Conservation (phyloP, 805 yeast species). For the Isabelozyma gotoi region DNA sequence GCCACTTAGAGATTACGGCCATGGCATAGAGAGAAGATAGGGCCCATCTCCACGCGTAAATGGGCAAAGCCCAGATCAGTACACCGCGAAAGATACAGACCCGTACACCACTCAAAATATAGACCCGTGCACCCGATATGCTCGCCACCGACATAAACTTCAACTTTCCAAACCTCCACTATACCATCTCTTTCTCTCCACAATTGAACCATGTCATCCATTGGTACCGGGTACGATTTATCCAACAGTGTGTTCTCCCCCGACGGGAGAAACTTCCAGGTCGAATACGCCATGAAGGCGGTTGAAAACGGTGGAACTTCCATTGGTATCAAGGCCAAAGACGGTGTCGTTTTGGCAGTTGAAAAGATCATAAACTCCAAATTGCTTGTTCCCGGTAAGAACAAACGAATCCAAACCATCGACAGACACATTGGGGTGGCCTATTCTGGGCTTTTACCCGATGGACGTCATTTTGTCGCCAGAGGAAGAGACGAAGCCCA, state of each 20-base stretch:
- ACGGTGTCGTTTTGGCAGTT: constrained; percentile 96
- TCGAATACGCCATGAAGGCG: constrained; percentile 95
- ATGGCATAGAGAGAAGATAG: constrained; percentile 8
- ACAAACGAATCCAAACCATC: constrained; percentile 87
- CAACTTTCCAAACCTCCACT: neutral
- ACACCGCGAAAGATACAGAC: neutral
- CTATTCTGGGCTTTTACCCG: constrained; percentile 93
- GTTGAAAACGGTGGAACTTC: constrained; percentile 97
- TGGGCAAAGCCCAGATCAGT: neutral
- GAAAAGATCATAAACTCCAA: constrained; percentile 89
- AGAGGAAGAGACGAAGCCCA: constrained; percentile 92
- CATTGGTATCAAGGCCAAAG: constrained; percentile 86
- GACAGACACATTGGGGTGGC: constrained; percentile 94
- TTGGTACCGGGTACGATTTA: constrained; percentile 98
- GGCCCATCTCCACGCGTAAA: neutral
- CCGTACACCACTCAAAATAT: neutral
- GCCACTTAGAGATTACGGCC: constrained; percentile 45
- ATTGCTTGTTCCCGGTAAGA: constrained; percentile 83
- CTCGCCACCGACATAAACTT: neutral
- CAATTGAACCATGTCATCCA: constrained; percentile 64
- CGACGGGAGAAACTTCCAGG: constrained; percentile 95
- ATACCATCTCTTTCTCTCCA: neutral
- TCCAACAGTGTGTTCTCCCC: constrained; percentile 94
- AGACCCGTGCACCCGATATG: neutral
- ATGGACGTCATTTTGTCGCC: constrained; percentile 89